Percentiles rank a stretch among this genome's conserved stretches.
Conservation (phyloP, 2,329 filamentous ascomycete species). For the Tetracladium maxilliforme region DNA sequence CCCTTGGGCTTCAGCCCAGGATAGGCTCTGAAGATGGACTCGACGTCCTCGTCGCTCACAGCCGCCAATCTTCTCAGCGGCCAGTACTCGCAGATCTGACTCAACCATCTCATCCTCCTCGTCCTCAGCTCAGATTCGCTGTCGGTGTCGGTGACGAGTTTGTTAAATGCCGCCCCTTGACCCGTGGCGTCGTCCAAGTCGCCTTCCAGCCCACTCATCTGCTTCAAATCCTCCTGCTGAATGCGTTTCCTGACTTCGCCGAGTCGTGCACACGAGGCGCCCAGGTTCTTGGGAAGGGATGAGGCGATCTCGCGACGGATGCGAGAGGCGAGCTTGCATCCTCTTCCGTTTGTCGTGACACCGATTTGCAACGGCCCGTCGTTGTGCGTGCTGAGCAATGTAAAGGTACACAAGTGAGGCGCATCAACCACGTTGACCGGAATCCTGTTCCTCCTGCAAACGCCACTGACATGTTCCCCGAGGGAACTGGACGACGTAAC, state of each 20-base stretch:
- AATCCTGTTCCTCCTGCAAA: constrained; percentile 70
- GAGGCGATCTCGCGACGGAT: constrained; percentile 81
- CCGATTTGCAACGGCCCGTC: constrained; percentile 91
- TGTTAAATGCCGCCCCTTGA: constrained; percentile 75
- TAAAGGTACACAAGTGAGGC: constrained; percentile 76
- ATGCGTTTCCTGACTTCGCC: constrained; percentile 59
- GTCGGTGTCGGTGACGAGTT: constrained; percentile 61
- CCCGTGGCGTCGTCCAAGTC: constrained; percentile 37
- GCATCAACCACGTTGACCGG: constrained; percentile 88
- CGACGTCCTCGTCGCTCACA: constrained; percentile 68
- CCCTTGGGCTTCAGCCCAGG: constrained; percentile 19
- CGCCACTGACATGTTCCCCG: constrained; percentile 54
- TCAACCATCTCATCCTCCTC: constrained; percentile 79
- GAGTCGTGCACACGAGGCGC: constrained; percentile 60
- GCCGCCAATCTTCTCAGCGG: constrained; percentile 68
- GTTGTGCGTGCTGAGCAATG: constrained; percentile 72
- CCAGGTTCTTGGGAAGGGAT: constrained; percentile 60
- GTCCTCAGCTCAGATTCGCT: constrained; percentile 60
- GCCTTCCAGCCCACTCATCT: constrained; percentile 11
- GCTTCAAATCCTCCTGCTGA: constrained; percentile 50
- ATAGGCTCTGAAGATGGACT: constrained; percentile 63
- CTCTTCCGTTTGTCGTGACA: constrained; percentile 86
- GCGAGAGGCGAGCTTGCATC: constrained; percentile 83
- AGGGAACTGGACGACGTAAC: constrained; percentile 40
- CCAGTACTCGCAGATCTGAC: constrained; percentile 98